Base-by-base conservation (phyloP, 768 basidiomycete genomes). In the Porphyrellus cyaneotinctus region DNA sequence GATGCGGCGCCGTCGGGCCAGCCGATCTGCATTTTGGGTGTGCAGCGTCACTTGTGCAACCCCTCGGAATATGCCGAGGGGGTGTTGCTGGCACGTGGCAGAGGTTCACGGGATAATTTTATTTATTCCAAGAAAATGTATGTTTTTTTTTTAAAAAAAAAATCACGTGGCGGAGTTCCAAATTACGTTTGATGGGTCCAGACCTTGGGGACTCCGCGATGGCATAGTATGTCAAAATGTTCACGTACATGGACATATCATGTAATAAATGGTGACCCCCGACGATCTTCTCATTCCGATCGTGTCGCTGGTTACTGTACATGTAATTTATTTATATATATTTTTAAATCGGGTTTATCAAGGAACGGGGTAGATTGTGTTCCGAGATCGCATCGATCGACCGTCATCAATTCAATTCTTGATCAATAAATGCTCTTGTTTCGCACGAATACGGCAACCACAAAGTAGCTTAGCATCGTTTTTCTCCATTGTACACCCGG, bases 351-450 rank as follows among this genome's bases (percentile, higher is more conserved):
- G 26, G 26, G 26, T 28, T 28, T 28, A 33, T 56, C 51, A 52
- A 58, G 59, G 59, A 23, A 50, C 51, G 18, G n/a, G n/a, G n/a
- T n/a, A n/a, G n/a, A n/a, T n/a, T n/a, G n/a, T n/a, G n/a, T n/a
- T 58, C 57, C 58, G 52, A 53, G 57, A 58, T 62, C 37, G 8
- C n/a, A 32, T 36, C 49, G 49, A 47, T 52, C 53, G n/a, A 14
- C 20, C 36, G 36, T 22, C 20, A 20, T 22, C 6, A 6, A 11
- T 5, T 28, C 9, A 4, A 28, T 4, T 28, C 9, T 28, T 28
- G 5, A 5, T 28, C 5, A 28, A 2, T 26, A 14, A 4, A 2
- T 56, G 66, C 61, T 68, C 64, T 68, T 70, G 68, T 70, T 57
- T 35, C 14, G 9, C 17, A 39, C 59, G 0, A 54, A 66, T 55